Percentiles rank a stretch among this genome's conserved stretches.
Conservation (phyloP, 345 rosid genomes). For the Citrus unshiu region DNA sequence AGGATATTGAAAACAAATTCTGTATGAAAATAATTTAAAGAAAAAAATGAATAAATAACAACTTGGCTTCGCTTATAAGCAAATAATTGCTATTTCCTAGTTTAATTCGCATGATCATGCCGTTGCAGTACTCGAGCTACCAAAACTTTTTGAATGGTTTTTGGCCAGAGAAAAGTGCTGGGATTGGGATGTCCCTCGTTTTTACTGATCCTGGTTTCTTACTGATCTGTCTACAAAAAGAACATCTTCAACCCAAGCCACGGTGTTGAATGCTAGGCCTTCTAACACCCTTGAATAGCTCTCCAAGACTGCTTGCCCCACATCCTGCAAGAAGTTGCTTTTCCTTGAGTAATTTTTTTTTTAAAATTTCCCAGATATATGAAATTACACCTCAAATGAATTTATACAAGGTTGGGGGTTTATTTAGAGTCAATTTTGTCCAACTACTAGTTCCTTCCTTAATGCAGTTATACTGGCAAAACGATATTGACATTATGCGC, state of each 20-base stretch:
- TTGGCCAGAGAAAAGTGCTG: not conserved
- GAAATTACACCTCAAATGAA: not conserved
- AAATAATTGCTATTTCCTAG: not conserved
- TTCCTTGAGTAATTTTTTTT: not conserved
- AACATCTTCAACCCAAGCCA: constrained; percentile 92
- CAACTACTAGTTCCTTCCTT: not conserved
- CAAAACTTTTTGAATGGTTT: not conserved
- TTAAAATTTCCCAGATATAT: not conserved
- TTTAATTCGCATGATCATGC: not conserved
- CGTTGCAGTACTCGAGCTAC: not conserved
- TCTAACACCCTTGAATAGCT: constrained; percentile 91
- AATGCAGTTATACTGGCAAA: not conserved
- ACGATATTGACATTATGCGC: not conserved
- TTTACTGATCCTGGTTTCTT: constrained; percentile 40
- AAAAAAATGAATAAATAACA: not conserved
- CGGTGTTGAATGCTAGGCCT: constrained; percentile 86
- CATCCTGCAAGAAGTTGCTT: constrained; percentile 54
- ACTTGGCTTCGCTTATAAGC: not conserved
- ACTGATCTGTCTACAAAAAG: constrained; percentile 58
- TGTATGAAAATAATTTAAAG: not conserved
- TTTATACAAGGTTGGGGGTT: not conserved
- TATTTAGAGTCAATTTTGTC: not conserved
- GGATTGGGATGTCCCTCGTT: constrained; percentile 9
- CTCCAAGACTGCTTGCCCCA: constrained; percentile 82
- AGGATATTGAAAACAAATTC: not conserved